Conservation (phyloP, 192 early-diverging fungal species). For the Podila verticillata region DNA sequence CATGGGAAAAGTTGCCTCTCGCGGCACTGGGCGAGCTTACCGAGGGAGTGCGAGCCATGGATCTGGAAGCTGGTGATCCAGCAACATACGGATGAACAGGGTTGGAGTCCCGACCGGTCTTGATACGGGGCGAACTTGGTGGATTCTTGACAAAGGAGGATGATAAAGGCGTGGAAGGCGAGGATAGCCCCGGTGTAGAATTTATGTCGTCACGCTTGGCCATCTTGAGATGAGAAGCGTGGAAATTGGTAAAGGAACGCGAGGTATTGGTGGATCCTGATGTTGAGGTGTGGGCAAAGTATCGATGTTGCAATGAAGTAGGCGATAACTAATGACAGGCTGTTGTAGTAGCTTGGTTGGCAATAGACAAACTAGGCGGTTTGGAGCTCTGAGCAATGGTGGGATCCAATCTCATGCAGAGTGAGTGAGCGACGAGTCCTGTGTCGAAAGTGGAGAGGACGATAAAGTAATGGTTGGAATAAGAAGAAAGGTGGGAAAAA, state of each 20-base stretch:
- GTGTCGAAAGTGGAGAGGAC: no score
- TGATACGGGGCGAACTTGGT: neutral
- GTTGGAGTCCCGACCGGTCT: neutral
- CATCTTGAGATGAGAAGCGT: conserved; percentile 8
- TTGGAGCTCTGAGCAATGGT: no score
- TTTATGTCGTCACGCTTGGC: conserved; percentile 28
- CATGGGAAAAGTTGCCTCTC: neutral
- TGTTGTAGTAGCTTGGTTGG: no score
- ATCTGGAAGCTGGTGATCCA: conserved; percentile 3
- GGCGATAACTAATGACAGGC: no score
- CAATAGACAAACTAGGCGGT: no score
- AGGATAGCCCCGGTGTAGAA: conserved; percentile 3
- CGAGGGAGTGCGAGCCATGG: conserved; percentile 7
- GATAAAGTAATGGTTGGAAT: no score
- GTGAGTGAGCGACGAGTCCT: no score
- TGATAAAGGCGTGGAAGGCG: conserved; percentile 1
- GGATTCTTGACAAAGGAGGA: neutral
- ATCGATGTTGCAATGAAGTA: neutral
- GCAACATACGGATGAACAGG: conserved; percentile 8
- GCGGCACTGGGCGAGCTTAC: conserved; percentile 1
- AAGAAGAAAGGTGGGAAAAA: no score
- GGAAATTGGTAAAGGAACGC: neutral
- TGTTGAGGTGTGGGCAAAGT: neutral
- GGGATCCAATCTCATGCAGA: no score
- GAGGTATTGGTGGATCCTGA: neutral